Conservation (phyloP, 2,329 filamentous ascomycete genomes). For the Arthroderma uncinatum region DNA sequence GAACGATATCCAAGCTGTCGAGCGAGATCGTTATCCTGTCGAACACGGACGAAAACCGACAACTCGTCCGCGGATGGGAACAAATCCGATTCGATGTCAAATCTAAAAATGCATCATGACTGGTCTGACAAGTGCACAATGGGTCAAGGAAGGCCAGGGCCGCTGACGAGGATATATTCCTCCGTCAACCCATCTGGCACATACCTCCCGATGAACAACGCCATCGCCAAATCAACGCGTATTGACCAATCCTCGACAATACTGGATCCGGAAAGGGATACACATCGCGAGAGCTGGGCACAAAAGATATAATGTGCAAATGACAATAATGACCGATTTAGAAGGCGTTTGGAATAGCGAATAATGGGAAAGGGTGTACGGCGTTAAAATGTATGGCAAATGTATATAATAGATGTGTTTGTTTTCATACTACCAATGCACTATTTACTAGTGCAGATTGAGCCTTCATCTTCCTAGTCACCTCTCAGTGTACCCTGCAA, state of each 20-base stretch:
- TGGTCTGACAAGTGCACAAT: conserved; percentile 2
- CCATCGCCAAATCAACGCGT: neutral
- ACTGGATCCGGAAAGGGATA: neutral
- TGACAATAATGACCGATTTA: neutral
- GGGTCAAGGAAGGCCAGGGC: neutral
- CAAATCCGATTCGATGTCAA: conserved; percentile 1
- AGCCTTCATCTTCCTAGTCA: too few species aligned
- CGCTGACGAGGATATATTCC: conserved; percentile 2
- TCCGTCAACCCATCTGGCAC: neutral
- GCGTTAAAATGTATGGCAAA: neutral
- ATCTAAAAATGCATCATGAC: neutral
- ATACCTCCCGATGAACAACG: neutral
- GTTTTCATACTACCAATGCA: neutral
- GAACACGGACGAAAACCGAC: neutral
- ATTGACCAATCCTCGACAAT: conserved; percentile 2
- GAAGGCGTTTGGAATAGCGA: neutral
- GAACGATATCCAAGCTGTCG: neutral
- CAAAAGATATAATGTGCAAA: neutral
- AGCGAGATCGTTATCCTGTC: neutral
- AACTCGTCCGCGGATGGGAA: neutral
- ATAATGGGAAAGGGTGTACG: neutral
- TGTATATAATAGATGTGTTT: neutral
- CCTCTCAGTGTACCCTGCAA: too few species aligned
- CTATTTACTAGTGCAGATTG: neutral
- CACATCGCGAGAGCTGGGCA: neutral